phyloP scores from a whole-genome alignment of 306 rosid species.

The Benincasa hispida region DNA sequence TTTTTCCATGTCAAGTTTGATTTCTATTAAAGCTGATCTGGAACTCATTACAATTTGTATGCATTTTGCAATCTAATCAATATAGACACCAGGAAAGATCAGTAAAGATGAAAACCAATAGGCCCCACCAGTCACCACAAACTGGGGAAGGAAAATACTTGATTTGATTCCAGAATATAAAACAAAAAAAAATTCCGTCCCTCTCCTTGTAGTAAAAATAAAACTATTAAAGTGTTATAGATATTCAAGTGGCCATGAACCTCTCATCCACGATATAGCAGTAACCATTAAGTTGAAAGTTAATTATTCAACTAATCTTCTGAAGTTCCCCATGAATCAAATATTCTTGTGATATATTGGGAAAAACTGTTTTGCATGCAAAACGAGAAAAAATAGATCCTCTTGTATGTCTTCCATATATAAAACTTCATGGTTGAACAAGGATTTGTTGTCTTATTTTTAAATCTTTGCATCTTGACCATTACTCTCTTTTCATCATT shows the following conservation, averaged over 20 bases:
- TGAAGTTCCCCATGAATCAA: neutral
- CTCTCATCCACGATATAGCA: neutral
- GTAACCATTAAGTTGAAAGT: neutral
- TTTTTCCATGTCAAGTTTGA: constrained; percentile 59
- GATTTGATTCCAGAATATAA: neutral
- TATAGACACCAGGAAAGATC: neutral
- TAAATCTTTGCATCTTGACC: too few species aligned
- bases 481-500: too few species aligned
- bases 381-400: neutral
- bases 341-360: neutral
- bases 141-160: neutral
- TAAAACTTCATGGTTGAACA: too few species aligned
- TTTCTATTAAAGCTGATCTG: constrained; percentile 39
- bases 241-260: neutral
- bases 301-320: neutral
- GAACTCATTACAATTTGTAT: constrained; percentile 46
- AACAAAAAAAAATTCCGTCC: neutral
- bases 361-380: neutral
- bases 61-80: constrained; percentile 61
- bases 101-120: neutral
- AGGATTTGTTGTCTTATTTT: too few species aligned
- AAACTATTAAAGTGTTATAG: neutral
- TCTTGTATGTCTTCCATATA: too few species aligned
- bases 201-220: neutral
- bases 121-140: neutral